Evolutionary conservation across 1,284 basidiomycete species (phyloP), one percentile per base, ranked within the genome.

Genomic region (Irpex rosettiformis): DNA sequence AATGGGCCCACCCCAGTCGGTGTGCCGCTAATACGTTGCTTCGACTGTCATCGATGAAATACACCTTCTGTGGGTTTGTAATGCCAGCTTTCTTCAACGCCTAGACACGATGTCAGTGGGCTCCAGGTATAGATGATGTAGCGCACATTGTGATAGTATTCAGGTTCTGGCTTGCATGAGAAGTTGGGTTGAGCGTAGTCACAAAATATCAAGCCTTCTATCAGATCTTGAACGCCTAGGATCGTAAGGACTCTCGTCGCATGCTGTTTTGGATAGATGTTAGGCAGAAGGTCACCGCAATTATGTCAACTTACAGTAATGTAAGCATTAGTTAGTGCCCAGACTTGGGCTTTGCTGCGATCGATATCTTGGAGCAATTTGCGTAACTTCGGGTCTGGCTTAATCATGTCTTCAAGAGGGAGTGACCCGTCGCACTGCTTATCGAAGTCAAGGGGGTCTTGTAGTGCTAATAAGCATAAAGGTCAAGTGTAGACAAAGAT

Each of bases 371-470:
- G 71, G 40, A 96, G 80, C 8, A 96, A 77, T 64, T 85, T 81
- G 25, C 85, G 83, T 25, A 92, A 71, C 10, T 69, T 68, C 6
- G 84, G 81, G 67, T 89, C 79, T 11, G 88, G 91, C 28, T 79
- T 77, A 62, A 96, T 85, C 75, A 91, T 86, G 1, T 88, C 79
- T 66, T 96, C 93, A 8, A 96, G 77, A 3, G 93, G 93, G 13
- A 96, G 77, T 13, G 89, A 84, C 3, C 88, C 88, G 65, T 96
- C 93, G 71, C 92, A 95, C 72, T 90, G 86, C 57, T 74, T 76
- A 74, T 96, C 91, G 69, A 94, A 96, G 69, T 95, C 93, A 57
- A 95, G 72, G 6, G 92, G 89, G 71, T 96, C 93, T 91, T 61
- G 8, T 47, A 13, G 5, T 8, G 37, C 25, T n/a, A 3, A 40